A percentile compares a stretch with the other conserved stretches of the same genome.
Conservation (phyloP, 768 basidiomycete species). For the Chlorophyllum brunneum region DNA sequence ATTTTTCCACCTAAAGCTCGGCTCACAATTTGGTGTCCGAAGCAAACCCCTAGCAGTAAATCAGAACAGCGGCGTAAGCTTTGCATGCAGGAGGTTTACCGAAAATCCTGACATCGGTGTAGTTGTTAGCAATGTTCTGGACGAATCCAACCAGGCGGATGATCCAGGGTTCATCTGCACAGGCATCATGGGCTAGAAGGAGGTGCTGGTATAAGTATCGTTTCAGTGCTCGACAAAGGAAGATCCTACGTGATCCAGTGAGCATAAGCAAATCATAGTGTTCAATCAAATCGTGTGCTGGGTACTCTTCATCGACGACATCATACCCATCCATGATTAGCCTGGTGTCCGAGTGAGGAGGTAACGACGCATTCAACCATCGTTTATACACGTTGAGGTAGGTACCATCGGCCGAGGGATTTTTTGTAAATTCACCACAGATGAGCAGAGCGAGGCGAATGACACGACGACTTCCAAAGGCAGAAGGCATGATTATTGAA, state of each 20-base stretch:
- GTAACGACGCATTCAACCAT: conserved; percentile 34
- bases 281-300: conserved; percentile 42
- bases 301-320: conserved; percentile 58
- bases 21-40: conserved; percentile 75
- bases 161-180: too few relatives aligned
- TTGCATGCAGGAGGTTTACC: conserved; percentile 34
- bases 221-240: too few relatives aligned
- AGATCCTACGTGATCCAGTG: conserved; percentile 68
- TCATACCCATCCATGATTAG: conserved; percentile 59
- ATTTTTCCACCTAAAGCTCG: conserved; percentile 71
- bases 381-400: conserved; percentile 50
- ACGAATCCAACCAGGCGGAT: conserved; percentile 41
- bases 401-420: conserved; percentile 45
- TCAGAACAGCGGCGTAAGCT: too few relatives aligned
- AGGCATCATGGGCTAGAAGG: too few relatives aligned
- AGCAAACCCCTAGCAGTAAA: conserved; percentile 70
- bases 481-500: background rate
- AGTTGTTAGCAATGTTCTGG: conserved; percentile 41
- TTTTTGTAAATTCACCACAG: conserved; percentile 54
- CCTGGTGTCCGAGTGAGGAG: conserved; percentile 23
- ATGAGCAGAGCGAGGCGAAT: conserved; percentile 44
- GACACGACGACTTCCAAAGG: background rate
- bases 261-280: conserved; percentile 70
- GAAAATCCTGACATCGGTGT: conserved; percentile 64
- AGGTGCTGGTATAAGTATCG: too few relatives aligned